These are phyloP conservation scores for Hura crepitans DNA, from an alignment of 441 rosid species.

Conservation along the genomic window DNA sequence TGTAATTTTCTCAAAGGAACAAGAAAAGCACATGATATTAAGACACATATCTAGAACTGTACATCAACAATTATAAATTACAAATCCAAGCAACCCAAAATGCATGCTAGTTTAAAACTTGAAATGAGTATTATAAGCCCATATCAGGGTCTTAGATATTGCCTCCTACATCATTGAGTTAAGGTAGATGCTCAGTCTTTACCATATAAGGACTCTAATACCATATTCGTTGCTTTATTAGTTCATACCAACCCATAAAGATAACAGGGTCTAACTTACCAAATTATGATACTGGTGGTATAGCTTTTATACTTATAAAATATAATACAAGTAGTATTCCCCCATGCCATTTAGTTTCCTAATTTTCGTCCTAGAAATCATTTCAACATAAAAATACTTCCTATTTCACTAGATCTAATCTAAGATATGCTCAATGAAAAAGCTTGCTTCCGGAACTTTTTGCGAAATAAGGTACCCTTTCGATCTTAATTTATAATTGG, in stretches of 20 bases:
- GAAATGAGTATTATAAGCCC: not conserved
- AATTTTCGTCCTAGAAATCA: not conserved
- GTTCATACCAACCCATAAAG: not conserved
- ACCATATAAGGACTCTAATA: not conserved
- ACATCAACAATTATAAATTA: not conserved
- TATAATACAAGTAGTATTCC: not conserved
- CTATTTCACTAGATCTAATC: not conserved
- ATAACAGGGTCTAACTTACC: not conserved
- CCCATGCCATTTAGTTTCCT: not conserved
- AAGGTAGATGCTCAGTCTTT: not conserved
- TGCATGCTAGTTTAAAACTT: not conserved
- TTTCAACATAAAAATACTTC: not conserved
- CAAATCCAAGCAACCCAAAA: not conserved
- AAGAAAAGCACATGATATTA: conserved; percentile 6
- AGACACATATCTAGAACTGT: not conserved
- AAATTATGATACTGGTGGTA: not conserved
- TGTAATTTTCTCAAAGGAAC: conserved; percentile 34
- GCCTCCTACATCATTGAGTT: not conserved
- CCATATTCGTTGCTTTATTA: not conserved
- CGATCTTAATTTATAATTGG: not conserved
- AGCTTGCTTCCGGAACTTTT: not conserved
- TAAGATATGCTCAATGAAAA: not conserved
- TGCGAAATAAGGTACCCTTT: not conserved
- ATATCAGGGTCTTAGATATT: not conserved
- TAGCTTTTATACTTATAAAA: not conserved